These are phyloP conservation scores for Fusarium keratoplasticum DNA, from an alignment of 2,329 filamentous ascomycete species.

Conservation along the genomic window DNA sequence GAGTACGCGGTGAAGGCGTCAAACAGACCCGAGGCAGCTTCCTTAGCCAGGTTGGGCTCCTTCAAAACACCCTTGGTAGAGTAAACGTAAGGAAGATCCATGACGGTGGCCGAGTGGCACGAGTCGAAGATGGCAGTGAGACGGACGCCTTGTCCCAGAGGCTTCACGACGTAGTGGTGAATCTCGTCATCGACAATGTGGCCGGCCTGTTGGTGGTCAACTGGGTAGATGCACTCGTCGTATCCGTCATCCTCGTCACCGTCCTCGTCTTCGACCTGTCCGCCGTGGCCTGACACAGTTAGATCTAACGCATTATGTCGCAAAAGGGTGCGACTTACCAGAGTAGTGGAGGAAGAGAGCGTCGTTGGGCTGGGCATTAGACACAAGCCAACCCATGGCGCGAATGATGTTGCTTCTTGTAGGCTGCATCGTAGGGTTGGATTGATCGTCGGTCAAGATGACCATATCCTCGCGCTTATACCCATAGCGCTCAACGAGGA, in stretches of 20 bases:
- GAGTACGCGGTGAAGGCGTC: constrained; percentile 82
- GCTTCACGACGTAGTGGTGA: constrained; percentile 80
- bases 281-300: constrained; percentile 71
- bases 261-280: constrained; percentile 78
- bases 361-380: constrained; percentile 78
- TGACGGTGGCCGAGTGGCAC: constrained; percentile 81
- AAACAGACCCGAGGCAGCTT: constrained; percentile 79
- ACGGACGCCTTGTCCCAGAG: constrained; percentile 85
- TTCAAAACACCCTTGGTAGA: constrained; percentile 84
- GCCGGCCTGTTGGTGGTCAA: constrained; percentile 76
- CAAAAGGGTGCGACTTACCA: constrained; percentile 53
- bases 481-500: constrained; percentile 74
- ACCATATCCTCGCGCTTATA: constrained; percentile 87
- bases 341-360: constrained; percentile 84
- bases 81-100: constrained; percentile 85
- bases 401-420: constrained; percentile 81
- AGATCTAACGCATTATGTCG: not conserved
- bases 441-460: constrained; percentile 79
- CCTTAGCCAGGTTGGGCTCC: constrained; percentile 84
- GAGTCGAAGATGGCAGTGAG: constrained; percentile 85
- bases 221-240: constrained; percentile 83
- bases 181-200: constrained; percentile 85
- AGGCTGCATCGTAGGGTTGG: constrained; percentile 75
- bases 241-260: constrained; percentile 83
- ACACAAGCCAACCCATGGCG: constrained; percentile 81